Evolutionary conservation across 345 rosid species (phyloP), one percentile per base, ranked within the genome.

Genomic region (Leavenworthia alabamica): DNA sequence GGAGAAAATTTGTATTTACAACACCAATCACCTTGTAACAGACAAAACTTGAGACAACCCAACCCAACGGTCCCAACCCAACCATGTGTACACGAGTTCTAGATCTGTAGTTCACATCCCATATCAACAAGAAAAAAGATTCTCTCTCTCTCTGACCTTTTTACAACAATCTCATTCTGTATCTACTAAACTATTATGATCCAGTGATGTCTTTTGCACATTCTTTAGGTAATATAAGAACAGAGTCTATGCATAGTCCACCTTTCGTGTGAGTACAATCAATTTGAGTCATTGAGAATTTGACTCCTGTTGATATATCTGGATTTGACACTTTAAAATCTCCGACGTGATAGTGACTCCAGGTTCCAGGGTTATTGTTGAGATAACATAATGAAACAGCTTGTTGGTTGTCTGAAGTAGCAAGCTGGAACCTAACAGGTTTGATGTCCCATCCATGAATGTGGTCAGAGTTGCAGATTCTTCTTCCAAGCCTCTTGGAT

Each of bases 241-340:
- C 85, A 48, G 80, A 69, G 65, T 91, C 98, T 35, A 91, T 54
- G 55, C 91, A 82, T 4, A 91, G 70, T n/a, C 98, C 98, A 10
- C 98, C 98, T 78, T 91, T 91, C 9, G 95, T 81, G 76, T 88
- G 98, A 32, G 98, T 91, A 64, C 98, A 91, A 67, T 91, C 96
- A 23, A 91, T 91, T 60, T 91, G 98, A 35, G 83, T 86, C 80
- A 83, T 72, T 0, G 91, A 88, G 74, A 88, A 88, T 42, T 79
- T 86, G 59, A 88, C 71, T 56, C 68, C 76, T 6, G 75, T 79
- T 1, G 47, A 28, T 16, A 50, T 0, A 20, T 66, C 46, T 1
- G 83, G 37, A 43, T 65, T 58, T 6, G 49, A 67, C 2, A 88
- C 92, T 14, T 79, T 77, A 48, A 91, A 91, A 76, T 91, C 92